phyloP scores from a whole-genome alignment of 2,329 filamentous ascomycete species.

The Aspergillus fumigatiaffinis region DNA sequence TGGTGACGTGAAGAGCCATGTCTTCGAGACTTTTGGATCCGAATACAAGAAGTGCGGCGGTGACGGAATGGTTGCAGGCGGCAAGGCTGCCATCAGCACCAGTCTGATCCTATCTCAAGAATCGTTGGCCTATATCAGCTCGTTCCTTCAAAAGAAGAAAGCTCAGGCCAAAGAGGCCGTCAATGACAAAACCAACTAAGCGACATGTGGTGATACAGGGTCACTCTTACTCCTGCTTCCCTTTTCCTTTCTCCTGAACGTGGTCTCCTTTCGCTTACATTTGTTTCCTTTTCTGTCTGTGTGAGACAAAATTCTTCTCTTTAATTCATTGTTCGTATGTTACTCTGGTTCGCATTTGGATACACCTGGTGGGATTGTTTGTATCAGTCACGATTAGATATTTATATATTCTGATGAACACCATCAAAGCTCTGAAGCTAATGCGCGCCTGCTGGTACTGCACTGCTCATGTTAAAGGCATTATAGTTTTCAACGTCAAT shows the following conservation, averaged over 20 bases:
- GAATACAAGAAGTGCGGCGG: slow-evolving; percentile 48
- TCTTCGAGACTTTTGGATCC: slow-evolving; percentile 40
- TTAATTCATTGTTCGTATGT: background rate
- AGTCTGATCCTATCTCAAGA: slow-evolving; percentile 64
- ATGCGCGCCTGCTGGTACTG: background rate
- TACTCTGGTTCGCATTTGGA: background rate
- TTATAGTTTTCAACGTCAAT: background rate
- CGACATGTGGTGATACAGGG: background rate
- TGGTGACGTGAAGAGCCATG: slow-evolving; percentile 50
- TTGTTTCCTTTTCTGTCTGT: slow-evolving; percentile 3
- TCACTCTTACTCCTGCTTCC: background rate
- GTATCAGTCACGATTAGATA: background rate
- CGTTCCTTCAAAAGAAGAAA: slow-evolving; percentile 60
- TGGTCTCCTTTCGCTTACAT: slow-evolving; percentile 9
- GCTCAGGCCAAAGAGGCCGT: slow-evolving; percentile 54
- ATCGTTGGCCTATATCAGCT: slow-evolving; percentile 58
- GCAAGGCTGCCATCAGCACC: slow-evolving; percentile 67
- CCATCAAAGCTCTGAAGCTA: background rate
- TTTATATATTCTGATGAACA: background rate
- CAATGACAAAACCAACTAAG: slow-evolving; percentile 45
- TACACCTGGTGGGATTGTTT: background rate
- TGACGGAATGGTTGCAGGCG: slow-evolving; percentile 61
- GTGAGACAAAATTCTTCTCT: background rate
- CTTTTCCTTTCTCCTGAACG: slow-evolving; percentile 6
- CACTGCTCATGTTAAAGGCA: background rate